Base-by-base conservation (phyloP, 805 yeast species). In the Kodamaea leandrae region DNA sequence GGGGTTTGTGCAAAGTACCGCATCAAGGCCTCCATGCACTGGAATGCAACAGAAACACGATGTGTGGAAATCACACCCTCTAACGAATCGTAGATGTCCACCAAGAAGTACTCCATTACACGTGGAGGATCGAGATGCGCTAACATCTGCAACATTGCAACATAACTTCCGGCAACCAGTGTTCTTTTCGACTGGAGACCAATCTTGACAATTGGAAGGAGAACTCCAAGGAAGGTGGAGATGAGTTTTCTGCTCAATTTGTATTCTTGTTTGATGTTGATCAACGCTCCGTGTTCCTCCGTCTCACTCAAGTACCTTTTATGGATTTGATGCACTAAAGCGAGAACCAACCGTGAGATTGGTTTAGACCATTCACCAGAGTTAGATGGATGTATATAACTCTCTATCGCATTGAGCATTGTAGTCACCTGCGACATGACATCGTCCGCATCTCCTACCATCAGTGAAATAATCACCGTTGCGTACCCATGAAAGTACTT, bases 341-440 rank as follows among this genome's bases (percentile, higher is more conserved):
- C 74, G 45, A 75, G 72, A n/a, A 85, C 66, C 19, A 86, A 73
- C 43, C 77, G 77, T 1, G 95, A 73, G 21, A 91, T 76, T 4
- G 82, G 66, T 19, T 74, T 61, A 0, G 95, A 76, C 97, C 98
- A 90, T n/a, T 74, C 73, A 0, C 96, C 98, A n/a, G 72, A 61
- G 58, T 90, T 90, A 0, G 98, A 89, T 5, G 99, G 99, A 59
- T 93, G 97, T 3, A 81, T 82, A 61, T 83, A 86, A 14, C 96
- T 86, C 46, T 78, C 83, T 4, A 89, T 67, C 0, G 95, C 79
- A 40, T 80, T 79, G n/a, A 84, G 51, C 19, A 86, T 64, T 0
- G 78, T 71, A 16, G 68, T 66, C 4, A 90, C 53, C 36, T 73
- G 66, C 13, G 70, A 76, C 49, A 83, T 57, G 16, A 81, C 69